Base-by-base conservation (phyloP, 2,329 filamentous ascomycete species). In the Clathrospora elynae region DNA sequence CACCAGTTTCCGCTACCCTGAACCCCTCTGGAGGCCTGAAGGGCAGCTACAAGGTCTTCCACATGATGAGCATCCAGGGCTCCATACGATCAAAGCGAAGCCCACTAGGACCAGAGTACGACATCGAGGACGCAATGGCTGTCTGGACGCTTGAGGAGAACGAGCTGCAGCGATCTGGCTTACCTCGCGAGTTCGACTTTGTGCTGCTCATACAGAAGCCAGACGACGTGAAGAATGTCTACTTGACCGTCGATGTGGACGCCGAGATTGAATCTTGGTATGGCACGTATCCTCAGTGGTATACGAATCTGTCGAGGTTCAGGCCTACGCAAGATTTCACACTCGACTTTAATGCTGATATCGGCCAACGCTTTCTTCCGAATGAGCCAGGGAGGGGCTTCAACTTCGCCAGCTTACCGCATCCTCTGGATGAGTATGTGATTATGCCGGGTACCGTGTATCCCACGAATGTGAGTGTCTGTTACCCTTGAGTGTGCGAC, bases 81-180 rank as follows among this genome's bases (percentile, higher is more conserved):
- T 77, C 74, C 0, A 63, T 72, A 7, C 71, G 75, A 9, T 73
- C 73, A 1, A 45, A 71, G 19, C 66, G 64, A 28, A 73, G 66
- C 31, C 55, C 64, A 5, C 47, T 58, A 5, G 71, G 68, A 10
- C 58, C 51, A 4, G 53, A 66, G 6, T 73, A 67, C 36, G 71
- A 74, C 35, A 56, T 73, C 3, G 72, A 75, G 33, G 71, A 74
- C 30, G 73, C 67, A 2, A 71, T 74, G 48, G 66, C 78, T 6
- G 70, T 78, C 10, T 79, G 75, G 76, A 76, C 76, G 4, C 62
- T 79, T 2, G 73, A 76, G 39, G 76, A 79, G 38, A 79, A 78
- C 42, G 49, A 55, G 24, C 59, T 78, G 6, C 75, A 78, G 49
- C 67, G 71, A 16, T 75, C 74, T 4, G 76, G 76, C 2, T 57